Conservation (phyloP, 1,284 basidiomycete genomes). For the Boletus austroedulis region DNA sequence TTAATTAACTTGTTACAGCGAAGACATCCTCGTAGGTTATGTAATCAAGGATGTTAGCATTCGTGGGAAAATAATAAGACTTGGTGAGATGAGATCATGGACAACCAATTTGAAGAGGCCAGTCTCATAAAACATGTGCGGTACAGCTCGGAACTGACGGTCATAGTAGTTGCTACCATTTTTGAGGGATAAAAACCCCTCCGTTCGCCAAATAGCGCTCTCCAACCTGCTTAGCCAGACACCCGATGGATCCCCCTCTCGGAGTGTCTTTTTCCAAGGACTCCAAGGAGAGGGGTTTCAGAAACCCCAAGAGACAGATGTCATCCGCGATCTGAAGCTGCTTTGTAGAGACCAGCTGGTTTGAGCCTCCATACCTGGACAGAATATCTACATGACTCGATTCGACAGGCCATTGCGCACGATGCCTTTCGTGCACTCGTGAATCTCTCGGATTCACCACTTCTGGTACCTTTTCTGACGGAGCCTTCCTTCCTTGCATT, state of each 20-base stretch:
- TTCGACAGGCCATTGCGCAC: slow-evolving; percentile 82
- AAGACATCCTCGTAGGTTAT: slow-evolving; percentile 11
- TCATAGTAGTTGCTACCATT: slow-evolving; percentile 74
- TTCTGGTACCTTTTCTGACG: slow-evolving; percentile 67
- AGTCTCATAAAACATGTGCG: slow-evolving; percentile 11
- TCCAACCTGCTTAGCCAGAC: slow-evolving; percentile 83
- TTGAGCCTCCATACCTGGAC: slow-evolving; percentile 24
- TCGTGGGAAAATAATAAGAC: slow-evolving; percentile 28
- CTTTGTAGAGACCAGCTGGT: slow-evolving; percentile 86
- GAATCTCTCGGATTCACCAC: slow-evolving; percentile 86
- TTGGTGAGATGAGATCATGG: slow-evolving; percentile 39
- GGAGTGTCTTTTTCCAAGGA: slow-evolving; percentile 72
- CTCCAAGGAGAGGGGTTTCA: slow-evolving; percentile 50
- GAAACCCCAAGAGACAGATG: slow-evolving; percentile 60
- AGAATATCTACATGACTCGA: slow-evolving; percentile 17
- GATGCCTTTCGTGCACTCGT: slow-evolving; percentile 94
- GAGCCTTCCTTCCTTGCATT: slow-evolving; percentile 80
- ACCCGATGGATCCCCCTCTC: slow-evolving; percentile 63
- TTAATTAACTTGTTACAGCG: slow-evolving; percentile 16
- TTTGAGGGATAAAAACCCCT: slow-evolving; percentile 81
- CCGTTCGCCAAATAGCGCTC: slow-evolving; percentile 85
- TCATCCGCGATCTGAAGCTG: slow-evolving; percentile 75
- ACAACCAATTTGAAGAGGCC: slow-evolving; percentile 61
- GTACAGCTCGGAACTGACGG: slow-evolving; percentile 18
- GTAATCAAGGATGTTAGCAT: slow-evolving; percentile 17